Percentiles rank a stretch among this genome's conserved stretches.
Evolutionary conservation across 768 basidiomycete genomes (phyloP).

Genomic region (Lactifluus subvellereus): DNA sequence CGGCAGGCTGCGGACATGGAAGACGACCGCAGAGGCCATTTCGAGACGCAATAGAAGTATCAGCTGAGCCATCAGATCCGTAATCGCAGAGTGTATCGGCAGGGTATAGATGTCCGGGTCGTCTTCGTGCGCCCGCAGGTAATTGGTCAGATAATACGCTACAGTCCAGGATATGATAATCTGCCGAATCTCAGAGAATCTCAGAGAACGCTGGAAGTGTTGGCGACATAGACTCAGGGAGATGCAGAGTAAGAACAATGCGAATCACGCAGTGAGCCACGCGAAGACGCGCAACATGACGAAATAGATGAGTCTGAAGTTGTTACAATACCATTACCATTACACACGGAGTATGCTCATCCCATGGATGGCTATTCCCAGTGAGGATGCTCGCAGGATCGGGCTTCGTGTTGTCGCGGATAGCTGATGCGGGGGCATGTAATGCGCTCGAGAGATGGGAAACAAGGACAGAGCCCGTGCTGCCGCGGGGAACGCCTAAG

Average conservation of each 20-base stretch:
- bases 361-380: conserved; percentile 16
- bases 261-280: conserved; percentile 69
- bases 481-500: conserved; percentile 71
- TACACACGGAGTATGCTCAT: conserved; percentile 37
- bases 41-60: conserved; percentile 74
- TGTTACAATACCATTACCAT: conserved; percentile 73
- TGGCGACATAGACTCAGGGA: conserved; percentile 49
- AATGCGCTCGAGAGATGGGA: conserved; percentile 87
- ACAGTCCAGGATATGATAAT: conserved; percentile 61
- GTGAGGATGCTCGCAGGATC: conserved; percentile 1
- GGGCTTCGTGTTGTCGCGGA: conserved; percentile 23
- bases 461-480: conserved; percentile 85
- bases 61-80: conserved; percentile 79
- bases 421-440: conserved; percentile 50
- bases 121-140: conserved; percentile 67
- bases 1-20: conserved; percentile 26
- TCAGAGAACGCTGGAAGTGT: neutral
- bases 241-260: conserved; percentile 72
- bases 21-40: conserved; percentile 47
- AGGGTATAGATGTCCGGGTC: conserved; percentile 93
- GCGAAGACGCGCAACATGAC: conserved; percentile 55
- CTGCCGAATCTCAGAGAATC: conserved; percentile 35
- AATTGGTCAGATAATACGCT: conserved; percentile 61
- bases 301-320: conserved; percentile 69
- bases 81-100: conserved; percentile 82